phyloP scores from a whole-genome alignment of 2,329 filamentous ascomycete genomes.

The Lachnellula hyalina region DNA sequence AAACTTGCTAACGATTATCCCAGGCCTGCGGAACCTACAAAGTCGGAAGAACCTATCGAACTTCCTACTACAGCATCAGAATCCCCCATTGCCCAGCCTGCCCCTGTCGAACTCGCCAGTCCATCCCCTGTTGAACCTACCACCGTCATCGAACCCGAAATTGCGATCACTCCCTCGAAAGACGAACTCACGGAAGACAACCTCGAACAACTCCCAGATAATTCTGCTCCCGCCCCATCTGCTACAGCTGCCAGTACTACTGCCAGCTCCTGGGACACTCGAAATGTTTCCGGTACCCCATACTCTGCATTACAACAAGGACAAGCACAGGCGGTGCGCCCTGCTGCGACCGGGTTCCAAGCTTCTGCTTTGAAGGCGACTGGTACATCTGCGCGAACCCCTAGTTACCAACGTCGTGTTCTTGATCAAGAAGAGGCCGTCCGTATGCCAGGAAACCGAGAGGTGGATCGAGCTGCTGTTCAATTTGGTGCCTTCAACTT shows the following conservation, averaged over 20 bases:
- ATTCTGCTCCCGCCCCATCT: conserved; percentile 69
- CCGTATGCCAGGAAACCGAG: conserved; percentile 95
- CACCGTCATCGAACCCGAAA: conserved; percentile 33
- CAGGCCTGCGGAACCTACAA: conserved; percentile 29
- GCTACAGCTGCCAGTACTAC: conserved; percentile 84
- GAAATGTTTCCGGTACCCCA: conserved; percentile 59
- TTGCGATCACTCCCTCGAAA: conserved; percentile 62
- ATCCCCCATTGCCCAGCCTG: conserved; percentile 29
- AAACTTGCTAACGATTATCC: conserved; percentile 15
- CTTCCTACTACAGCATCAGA: conserved; percentile 37
- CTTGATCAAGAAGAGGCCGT: conserved; percentile 96
- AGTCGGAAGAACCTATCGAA: conserved; percentile 43
- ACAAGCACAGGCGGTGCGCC: conserved; percentile 43
- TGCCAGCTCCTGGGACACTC: conserved; percentile 77
- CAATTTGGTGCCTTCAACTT: conserved; percentile 96
- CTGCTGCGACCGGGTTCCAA: conserved; percentile 67
- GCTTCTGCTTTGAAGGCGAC: conserved; percentile 75
- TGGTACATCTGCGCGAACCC: conserved; percentile 58
- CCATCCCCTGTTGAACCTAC: conserved; percentile 26
- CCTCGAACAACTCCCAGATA: conserved; percentile 83
- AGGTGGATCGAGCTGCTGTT: conserved; percentile 85
- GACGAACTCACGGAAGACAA: conserved; percentile 88
- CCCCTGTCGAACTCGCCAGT: conserved; percentile 35
- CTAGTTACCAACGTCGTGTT: conserved; percentile 79
- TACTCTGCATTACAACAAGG: conserved; percentile 59